Base-by-base conservation (phyloP, 352 stramenopile species). In the Nothophytophthora sp. region DNA sequence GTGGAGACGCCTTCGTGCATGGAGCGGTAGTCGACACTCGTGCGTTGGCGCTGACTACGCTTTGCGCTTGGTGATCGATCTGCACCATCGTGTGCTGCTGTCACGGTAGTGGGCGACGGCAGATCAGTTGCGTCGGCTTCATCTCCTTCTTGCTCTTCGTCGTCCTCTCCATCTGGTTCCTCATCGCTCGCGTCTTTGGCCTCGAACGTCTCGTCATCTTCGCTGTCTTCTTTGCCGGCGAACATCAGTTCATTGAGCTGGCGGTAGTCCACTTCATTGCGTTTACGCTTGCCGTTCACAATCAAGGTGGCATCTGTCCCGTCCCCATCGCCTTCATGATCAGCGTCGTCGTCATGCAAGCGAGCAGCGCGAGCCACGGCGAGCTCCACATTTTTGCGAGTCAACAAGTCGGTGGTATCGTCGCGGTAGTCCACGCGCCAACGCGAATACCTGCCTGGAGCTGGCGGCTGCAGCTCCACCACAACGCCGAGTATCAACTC, bases 201-300 rank as follows among this genome's bases (percentile, higher is more conserved):
- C 24, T 77, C 73, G 22, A 70, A 67, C 1, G 63, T 72, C 28
- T 82, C 68, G 41, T 69, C 57, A 0, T 74, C 71, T 43, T 95
- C 84, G 15, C 76, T 74, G 38, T 69, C 60, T 23, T 73, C 82
- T 46, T 86, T 72, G 0, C 75, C 77, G 1, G 69, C 79, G 58
- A 93, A 95, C 58, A 95, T 73, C 23, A 84, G 39, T 39, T 83
- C 75, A 48, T 95, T 92, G 11, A 95, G 70, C 32, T 73, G 58
- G n/a, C 73, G 81, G 44, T 95, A 95, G 63, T 95, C 71, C 12
- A 95, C 85, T 2, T 72, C 63, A 13, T 66, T 87, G 15, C 85
- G 78, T 67, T 92, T 91, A 32, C 85, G 78, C 53, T 95, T 95
- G 38, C 82, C 77, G 18, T 67, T 60, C 4, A 92, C 25, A 48